A percentile compares a stretch with the other conserved stretches of the same genome.
These are phyloP conservation scores for Jacaranda copaia DNA, from an alignment of 257 asterid genomes.

Conservation along the genomic window DNA sequence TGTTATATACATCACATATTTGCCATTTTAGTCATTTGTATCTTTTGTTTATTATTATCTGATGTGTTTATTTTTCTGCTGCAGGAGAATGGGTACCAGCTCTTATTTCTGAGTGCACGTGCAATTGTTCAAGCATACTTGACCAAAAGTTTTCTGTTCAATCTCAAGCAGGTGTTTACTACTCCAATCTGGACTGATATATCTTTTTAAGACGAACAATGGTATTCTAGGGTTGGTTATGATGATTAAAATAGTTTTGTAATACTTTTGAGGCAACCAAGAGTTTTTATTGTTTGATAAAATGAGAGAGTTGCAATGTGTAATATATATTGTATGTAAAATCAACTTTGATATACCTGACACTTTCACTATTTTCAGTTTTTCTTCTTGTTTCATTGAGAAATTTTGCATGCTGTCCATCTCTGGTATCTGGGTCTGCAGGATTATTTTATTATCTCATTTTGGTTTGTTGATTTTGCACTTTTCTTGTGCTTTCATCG, in stretches of 20 bases:
- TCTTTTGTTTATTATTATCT: background rate
- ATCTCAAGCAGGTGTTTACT: conserved; percentile 72
- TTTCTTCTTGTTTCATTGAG: background rate
- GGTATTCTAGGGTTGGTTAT: background rate
- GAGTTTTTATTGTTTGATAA: background rate
- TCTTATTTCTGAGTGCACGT: conserved; percentile 54
- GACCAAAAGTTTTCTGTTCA: conserved; percentile 70
- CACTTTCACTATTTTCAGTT: too few species aligned
- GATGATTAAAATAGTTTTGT: background rate
- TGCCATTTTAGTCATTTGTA: background rate
- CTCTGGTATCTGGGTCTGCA: background rate
- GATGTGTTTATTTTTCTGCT: background rate
- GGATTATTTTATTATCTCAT: background rate
- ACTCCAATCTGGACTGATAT: background rate
- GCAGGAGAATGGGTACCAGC: conserved; percentile 86
- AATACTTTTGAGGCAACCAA: background rate
- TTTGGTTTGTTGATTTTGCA: background rate
- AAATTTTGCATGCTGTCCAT: background rate
- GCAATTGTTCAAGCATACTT: conserved; percentile 87
- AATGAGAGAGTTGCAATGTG: background rate
- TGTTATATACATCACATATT: background rate
- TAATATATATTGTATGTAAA: too few species aligned
- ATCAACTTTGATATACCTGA: too few species aligned
- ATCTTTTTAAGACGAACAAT: background rate
- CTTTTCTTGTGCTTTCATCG: background rate